Percentiles rank a stretch among this genome's conserved stretches.
These are phyloP conservation scores for Alternaria gansuensis DNA, from an alignment of 2,329 filamentous ascomycete genomes.

Conservation along the genomic window DNA sequence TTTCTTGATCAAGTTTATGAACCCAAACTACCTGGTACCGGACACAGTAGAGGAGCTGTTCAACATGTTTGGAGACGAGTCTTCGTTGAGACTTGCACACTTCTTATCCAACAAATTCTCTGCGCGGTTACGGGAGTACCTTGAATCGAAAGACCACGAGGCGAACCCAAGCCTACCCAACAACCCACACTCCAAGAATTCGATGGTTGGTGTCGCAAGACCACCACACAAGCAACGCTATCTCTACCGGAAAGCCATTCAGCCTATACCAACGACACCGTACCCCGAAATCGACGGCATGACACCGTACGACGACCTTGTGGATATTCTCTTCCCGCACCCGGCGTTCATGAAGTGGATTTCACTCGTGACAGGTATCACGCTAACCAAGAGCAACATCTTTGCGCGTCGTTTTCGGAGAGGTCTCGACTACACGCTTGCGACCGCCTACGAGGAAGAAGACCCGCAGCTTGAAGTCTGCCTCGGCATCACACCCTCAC, in stretches of 20 bases:
- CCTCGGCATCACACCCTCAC: constrained; percentile 82
- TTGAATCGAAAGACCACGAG: constrained; percentile 63
- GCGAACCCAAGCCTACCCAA: constrained; percentile 56
- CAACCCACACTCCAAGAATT: constrained; percentile 44
- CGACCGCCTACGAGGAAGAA: constrained; percentile 77
- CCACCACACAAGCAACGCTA: constrained; percentile 97
- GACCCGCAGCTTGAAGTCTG: constrained; percentile 86
- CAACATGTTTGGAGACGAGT: constrained; percentile 82
- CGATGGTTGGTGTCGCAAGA: constrained; percentile 70
- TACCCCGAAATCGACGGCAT: constrained; percentile 45
- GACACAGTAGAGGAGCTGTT: constrained; percentile 86
- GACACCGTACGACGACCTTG: constrained; percentile 73
- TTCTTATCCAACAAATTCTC: constrained; percentile 84
- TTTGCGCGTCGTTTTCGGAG: constrained; percentile 87
- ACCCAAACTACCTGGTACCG: constrained; percentile 88
- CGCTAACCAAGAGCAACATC: constrained; percentile 76
- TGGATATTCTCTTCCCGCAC: constrained; percentile 85
- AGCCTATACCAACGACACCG: constrained; percentile 47
- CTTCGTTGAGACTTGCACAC: constrained; percentile 80
- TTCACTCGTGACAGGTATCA: constrained; percentile 78
- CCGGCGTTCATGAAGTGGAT: constrained; percentile 90
- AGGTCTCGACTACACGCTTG: constrained; percentile 90
- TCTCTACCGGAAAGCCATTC: constrained; percentile 74
- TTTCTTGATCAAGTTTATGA: constrained; percentile 89
- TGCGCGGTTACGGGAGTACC: constrained; percentile 72